Percentiles rank a stretch among this genome's conserved stretches.
Conservation (phyloP, 139 green algal species). For the Picochlorum sp. region DNA sequence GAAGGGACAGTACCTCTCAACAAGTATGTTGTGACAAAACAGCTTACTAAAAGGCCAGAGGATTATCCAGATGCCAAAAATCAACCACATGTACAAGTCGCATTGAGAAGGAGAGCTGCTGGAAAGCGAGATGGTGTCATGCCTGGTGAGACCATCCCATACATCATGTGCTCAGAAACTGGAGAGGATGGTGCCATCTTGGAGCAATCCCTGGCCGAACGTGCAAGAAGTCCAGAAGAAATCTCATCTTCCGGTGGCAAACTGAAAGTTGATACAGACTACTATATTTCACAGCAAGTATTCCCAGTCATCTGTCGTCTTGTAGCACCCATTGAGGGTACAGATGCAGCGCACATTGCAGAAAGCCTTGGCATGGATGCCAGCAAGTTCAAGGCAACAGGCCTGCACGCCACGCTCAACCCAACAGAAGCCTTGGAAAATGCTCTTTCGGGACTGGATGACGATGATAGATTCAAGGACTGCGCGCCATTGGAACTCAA, state of each 20-base stretch:
- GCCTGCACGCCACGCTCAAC: slow-evolving; percentile 1
- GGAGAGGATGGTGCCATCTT: slow-evolving; percentile 9
- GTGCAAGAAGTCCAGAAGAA: slow-evolving; percentile 88
- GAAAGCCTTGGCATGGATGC: slow-evolving; percentile 91
- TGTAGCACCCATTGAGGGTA: slow-evolving; percentile 84
- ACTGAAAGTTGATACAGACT: slow-evolving; percentile 61
- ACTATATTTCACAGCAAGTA: slow-evolving; percentile 81
- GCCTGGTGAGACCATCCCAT: slow-evolving; percentile 89
- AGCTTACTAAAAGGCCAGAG: slow-evolving; percentile 87
- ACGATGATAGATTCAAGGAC: slow-evolving; percentile 52
- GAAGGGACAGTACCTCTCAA: slow-evolving; percentile 55
- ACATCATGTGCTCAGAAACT: slow-evolving; percentile 82
- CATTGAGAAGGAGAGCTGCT: slow-evolving; percentile 57
- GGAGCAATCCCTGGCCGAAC: slow-evolving; percentile 64
- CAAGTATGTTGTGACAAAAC: slow-evolving; percentile 95
- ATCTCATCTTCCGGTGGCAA: slow-evolving; percentile 48
- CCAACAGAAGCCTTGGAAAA: slow-evolving; percentile 32
- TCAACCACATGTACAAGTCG: slow-evolving; percentile 93
- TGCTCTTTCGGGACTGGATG: slow-evolving; percentile 52
- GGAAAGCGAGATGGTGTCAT: slow-evolving; percentile 72
- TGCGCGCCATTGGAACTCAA: slow-evolving; percentile 50
- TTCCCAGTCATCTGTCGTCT: slow-evolving; percentile 89
- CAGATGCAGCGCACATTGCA: slow-evolving; percentile 73
- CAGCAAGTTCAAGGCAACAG: slow-evolving; percentile 41
- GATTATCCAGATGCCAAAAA: slow-evolving; percentile 91